Base-by-base conservation (phyloP, 768 basidiomycete genomes). In the Termitomyces sp. region DNA sequence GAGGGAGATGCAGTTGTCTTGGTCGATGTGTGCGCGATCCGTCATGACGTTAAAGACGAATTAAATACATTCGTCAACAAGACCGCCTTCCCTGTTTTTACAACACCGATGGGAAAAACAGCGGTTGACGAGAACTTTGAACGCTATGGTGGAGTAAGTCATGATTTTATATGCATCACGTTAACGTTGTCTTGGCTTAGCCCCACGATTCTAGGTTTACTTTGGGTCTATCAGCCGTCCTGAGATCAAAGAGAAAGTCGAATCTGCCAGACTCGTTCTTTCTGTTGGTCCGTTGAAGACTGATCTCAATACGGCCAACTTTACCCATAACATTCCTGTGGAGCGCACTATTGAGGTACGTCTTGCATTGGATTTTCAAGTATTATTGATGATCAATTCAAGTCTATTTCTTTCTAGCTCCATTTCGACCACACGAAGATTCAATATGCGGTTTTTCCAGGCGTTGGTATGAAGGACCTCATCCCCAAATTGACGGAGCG, bases 241-340 rank as follows among this genome's bases (percentile, higher is more conserved):
- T 0, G 78, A 74, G 23, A 75, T 92, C 62, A 87, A 85, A 69
- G 81, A 85, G 52, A 83, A 79, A 58, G 84, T 94, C 31, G 92
- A 95, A 70, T 75, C 68, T 2, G 85, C 91, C 4, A 89, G 86
- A 61, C 74, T 95, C 47, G 83, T 92, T 53, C 65, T 95, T 10
- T 89, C 87, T 12, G 74, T 95, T 54, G 90, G 90, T 5, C 70
- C 75, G 0, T 73, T 91, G 43, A 83, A 81, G 67, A 84, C 81
- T 46, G 92, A 95, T 68, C 93, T 92, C 75, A 95, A 95, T 70
- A 91, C 89, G 2, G 92, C 91, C 37, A 89, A 87, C 69, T 94
- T 92, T 71, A 86, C 88, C 0, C 91, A 90, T 64, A 81, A 80
- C 53, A 85, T 88, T 48, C 83, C 86, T 4, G 75, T 75, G 0